Evolutionary conservation across 768 basidiomycete species (phyloP), one percentile per base, ranked within the genome.

Genomic region (Pisolithus marmoratus): DNA sequence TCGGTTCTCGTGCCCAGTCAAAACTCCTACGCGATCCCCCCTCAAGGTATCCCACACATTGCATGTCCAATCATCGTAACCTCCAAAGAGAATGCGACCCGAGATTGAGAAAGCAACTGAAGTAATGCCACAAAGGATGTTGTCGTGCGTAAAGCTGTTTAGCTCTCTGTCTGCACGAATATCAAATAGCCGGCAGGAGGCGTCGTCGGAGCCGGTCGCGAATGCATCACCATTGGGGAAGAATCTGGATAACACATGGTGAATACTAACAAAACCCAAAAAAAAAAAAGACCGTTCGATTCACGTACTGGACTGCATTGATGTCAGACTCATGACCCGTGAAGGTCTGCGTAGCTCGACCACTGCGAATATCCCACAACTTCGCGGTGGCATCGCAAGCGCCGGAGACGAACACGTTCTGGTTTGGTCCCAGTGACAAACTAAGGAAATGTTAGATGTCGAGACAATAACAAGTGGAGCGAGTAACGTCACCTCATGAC

Each of bases 171-270:
- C 95, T 43, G 95, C 95, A 50, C 95, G 87, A 58, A 99, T 93
- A 70, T 99, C 95, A 68, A 97, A 99, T 41, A 99, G 72, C 46
- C 96, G 89, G 75, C 95, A 98, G 43, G 96, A 97, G 11, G 95
- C 96, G 71, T 99, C 95, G 64, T 99, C 95, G 17, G 95, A 99
- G 31, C 95, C 95, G 19, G 95, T 97, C 22, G 94, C 95, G 70
- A 99, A 98, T 0, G 96, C 95, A 69, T 99, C 94, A 55, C 95
- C 95, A 62, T 97, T 97, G 37, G 95, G 95, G 90, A 98, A 99
- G 74, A 98, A 99, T 65, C 94, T 97, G 55, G 54, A 51, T 48
- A 40, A 59, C 8, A 50, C 15, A 38, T 38, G 36, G 61, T 48
- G 53, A 46, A 22, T 27, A 46, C n/a, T 19, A 48, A 54, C 19